Evolutionary conservation across 345 rosid genomes (phyloP).

Genomic region (Hibiscus mutabilis): DNA sequence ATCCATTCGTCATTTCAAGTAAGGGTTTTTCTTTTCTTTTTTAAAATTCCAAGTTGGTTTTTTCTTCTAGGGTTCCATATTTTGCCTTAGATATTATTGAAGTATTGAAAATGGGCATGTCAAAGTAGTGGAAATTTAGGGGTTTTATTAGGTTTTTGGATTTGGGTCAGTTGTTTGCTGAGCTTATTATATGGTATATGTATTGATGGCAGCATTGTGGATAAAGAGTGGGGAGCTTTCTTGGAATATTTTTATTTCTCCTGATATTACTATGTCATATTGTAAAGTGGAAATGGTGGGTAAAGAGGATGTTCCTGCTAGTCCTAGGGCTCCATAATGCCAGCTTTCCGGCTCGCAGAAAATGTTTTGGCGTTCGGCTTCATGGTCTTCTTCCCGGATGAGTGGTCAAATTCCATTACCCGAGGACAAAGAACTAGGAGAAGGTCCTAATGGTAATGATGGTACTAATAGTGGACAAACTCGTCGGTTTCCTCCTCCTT

Average conservation of each 20-base stretch:
- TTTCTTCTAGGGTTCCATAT: background rate
- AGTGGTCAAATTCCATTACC: background rate
- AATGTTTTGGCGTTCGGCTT: constrained; percentile 93
- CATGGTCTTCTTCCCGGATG: constrained; percentile 91
- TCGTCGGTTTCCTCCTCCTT: constrained; percentile 62
- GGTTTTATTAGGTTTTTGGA: constrained; percentile 6
- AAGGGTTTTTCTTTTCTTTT: background rate
- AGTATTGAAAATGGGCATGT: background rate
- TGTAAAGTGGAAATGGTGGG: constrained; percentile 63
- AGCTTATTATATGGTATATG: background rate
- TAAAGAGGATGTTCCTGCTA: constrained; percentile 65
- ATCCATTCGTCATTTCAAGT: constrained; percentile 5
- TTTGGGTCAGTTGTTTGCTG: background rate
- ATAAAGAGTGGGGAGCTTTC: constrained; percentile 4
- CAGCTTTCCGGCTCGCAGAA: constrained; percentile 56
- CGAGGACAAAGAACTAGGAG: constrained; percentile 40
- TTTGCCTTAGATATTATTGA: background rate
- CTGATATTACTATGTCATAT: background rate
- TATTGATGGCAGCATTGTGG: constrained; percentile 4
- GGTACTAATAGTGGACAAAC: constrained; percentile 32
- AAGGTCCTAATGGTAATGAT: constrained; percentile 35
- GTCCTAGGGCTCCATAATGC: constrained; percentile 40
- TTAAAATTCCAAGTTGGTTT: background rate
- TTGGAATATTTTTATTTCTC: constrained; percentile 20
- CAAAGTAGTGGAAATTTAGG: constrained; percentile 5